Percentiles rank a stretch among this genome's conserved stretches.
phyloP scores from a whole-genome alignment of 2,329 filamentous ascomycete species.

The Botrytis aclada region DNA sequence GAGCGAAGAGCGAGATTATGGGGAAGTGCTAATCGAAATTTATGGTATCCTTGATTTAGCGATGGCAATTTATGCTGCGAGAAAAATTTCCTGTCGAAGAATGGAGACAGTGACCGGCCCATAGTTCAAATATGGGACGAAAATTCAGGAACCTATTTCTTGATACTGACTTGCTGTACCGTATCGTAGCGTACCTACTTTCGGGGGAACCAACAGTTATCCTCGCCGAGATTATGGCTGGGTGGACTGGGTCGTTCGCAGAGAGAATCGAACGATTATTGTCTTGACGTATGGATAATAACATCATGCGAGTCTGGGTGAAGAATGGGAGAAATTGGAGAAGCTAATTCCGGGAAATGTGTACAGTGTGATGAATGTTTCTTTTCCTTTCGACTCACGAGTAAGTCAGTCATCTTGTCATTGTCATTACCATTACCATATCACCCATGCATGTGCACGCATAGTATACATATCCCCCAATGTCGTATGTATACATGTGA shows the following conservation, averaged over 20 bases:
- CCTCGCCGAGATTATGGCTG: background rate
- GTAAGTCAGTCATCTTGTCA: background rate
- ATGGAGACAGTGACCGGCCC: background rate
- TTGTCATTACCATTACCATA: too few species aligned
- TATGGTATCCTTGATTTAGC: background rate
- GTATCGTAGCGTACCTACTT: background rate
- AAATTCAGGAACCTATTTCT: background rate
- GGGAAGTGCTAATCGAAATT: background rate
- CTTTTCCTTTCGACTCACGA: background rate
- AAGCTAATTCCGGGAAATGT: background rate
- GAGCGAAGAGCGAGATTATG: conserved; percentile 15
- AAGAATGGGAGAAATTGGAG: background rate
- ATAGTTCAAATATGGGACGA: background rate
- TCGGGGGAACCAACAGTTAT: conserved; percentile 8
- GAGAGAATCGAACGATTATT: conserved; percentile 1
- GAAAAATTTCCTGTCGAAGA: background rate
- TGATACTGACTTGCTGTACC: background rate
- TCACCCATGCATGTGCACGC: background rate
- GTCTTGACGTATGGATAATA: background rate
- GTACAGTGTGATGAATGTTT: background rate
- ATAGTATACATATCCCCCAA: too few species aligned
- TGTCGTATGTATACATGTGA: background rate
- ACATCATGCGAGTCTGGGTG: background rate
- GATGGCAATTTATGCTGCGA: background rate
- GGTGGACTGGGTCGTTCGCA: background rate